Evolutionary conservation across 805 yeast species (phyloP), one percentile per base, ranked within the genome.

Genomic region (Kodamaea kaohsiungensis): DNA sequence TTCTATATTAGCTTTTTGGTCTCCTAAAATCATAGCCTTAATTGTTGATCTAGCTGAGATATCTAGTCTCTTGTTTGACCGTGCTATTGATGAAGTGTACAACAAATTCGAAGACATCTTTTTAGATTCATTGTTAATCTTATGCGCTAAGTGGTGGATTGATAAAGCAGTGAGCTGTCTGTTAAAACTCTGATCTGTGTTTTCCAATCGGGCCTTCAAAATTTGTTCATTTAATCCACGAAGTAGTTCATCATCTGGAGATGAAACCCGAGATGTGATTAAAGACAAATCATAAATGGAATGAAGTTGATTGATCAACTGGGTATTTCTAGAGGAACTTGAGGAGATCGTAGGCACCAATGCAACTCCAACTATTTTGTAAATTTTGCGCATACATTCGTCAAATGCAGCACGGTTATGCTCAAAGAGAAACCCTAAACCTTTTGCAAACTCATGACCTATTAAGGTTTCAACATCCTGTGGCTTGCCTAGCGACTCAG

Each of bases 1-100:
- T 65, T 91, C 96, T 40, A 88, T 69, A 55, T 86, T 87, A 6
- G 88, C 86, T 9, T 73, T 75, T 13, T 71, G 64, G 33, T 74
- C 71, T 16, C 69, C 61, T 8, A 71, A 57, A 2, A 74, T 70
- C 69, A 82, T 72, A 1, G 90, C 91, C 61, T 83, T 77, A 64
- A 88, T 79, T 18, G 88, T 80, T 7, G 86, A 78, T 17, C 85
- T 80, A 1, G 90, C 84, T 0, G 97, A 87, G 39, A 90, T 76
- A 61, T 89, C 95, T 2, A 86, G 71, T 55, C 92, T 79, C 8
- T 84, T 81, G 55, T 85, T 84, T 53, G 83, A 79, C 49, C 97
- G 72, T 5, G 96, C 85, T 19, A 88, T 73, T 48, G 77, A 75
- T 0, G 96, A 85, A 35, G 86, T 79, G 17, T 77, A 70, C 16